Evolutionary conservation across 495 filamentous ascomycete genomes (phyloP), one percentile per base, ranked within the genome.

Genomic region (Penicillium pulvis): DNA sequence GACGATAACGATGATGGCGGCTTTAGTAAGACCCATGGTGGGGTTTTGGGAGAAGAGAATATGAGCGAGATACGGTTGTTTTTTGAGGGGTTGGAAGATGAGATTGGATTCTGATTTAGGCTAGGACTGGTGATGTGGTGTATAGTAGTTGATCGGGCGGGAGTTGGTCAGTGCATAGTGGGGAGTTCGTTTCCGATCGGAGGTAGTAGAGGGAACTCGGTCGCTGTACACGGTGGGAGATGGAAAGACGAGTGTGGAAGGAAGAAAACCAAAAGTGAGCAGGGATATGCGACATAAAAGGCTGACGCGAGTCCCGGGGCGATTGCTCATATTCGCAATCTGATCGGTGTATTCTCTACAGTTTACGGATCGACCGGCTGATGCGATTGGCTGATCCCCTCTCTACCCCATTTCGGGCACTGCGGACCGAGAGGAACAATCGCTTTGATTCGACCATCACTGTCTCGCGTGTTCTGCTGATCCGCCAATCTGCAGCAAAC

Each of bases 1-100:
- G 45, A 78, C 74, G 55, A 78, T 75, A 49, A 76, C 75, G 51
- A 78, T 78, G 61, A 78, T 64, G 41, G 72, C 74, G 11, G 67
- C 43, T 33, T 54, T 62, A 50, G 66, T 63, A 56, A 78, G 67
- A 20, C 35, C 66, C 71, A 74, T 75, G 20, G 36, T 61, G 61
- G n/a, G 14, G 12, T 44, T 26, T 9, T 2, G 7, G 16, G 17
- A 3, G 16, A 2, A 17, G 5, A 20, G 49, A 24, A 17, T 46
- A 16, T 6, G 28, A 50, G 19, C 12, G 26, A 50, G 23, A 3
- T 20, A 19, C 24, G 2, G 9, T 50, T 6, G 17, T 4, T 50
- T 24, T 50, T 14, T 1, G 33, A 14, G 33, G n/a, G 33, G 9
- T 8, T 31, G 47, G 4, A 24, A 20, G 19, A 46, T 19, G 17